phyloP scores from a whole-genome alignment of 2,329 filamentous ascomycete species.

The Ceratocystis cubensis region DNA sequence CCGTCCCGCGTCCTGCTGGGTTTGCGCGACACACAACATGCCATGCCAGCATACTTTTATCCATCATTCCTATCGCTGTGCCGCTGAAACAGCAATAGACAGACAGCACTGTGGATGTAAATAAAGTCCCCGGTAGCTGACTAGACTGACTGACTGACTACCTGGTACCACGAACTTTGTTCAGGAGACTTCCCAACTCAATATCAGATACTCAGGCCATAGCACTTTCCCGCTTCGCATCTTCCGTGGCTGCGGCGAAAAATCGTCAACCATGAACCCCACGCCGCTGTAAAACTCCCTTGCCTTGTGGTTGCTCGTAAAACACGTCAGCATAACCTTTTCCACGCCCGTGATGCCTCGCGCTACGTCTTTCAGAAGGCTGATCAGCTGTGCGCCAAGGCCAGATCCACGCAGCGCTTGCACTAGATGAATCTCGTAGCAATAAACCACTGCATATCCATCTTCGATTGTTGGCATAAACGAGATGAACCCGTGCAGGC shows the following conservation, averaged over 20 bases:
- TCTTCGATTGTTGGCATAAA: conserved; percentile 61
- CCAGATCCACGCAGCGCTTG: conserved; percentile 48
- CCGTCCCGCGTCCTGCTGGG: neutral
- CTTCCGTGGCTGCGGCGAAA: conserved; percentile 41
- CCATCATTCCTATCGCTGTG: neutral
- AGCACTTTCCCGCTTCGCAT: conserved; percentile 43
- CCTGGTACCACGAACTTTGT: neutral
- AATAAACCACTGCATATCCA: conserved; percentile 54
- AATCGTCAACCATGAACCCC: conserved; percentile 45
- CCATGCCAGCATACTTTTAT: neutral
- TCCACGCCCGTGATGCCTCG: conserved; percentile 39
- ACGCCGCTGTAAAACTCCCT: conserved; percentile 48
- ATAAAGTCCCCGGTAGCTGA: no score
- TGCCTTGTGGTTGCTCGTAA: conserved; percentile 46
- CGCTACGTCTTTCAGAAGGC: conserved; percentile 41
- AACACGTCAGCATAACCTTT: conserved; percentile 66
- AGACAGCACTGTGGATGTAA: no score
- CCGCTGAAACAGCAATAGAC: neutral
- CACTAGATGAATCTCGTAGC: conserved; percentile 64
- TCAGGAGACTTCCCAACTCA: conserved; percentile 35
- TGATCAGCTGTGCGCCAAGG: conserved; percentile 49
- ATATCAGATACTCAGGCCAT: conserved; percentile 46
- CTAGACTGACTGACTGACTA: no score
- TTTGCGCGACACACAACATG: neutral
- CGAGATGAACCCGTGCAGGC: conserved; percentile 46